Evolutionary conservation across 2,329 filamentous ascomycete species (phyloP), one percentile per base, ranked within the genome.

Genomic region (Microcyclospora pomicola): DNA sequence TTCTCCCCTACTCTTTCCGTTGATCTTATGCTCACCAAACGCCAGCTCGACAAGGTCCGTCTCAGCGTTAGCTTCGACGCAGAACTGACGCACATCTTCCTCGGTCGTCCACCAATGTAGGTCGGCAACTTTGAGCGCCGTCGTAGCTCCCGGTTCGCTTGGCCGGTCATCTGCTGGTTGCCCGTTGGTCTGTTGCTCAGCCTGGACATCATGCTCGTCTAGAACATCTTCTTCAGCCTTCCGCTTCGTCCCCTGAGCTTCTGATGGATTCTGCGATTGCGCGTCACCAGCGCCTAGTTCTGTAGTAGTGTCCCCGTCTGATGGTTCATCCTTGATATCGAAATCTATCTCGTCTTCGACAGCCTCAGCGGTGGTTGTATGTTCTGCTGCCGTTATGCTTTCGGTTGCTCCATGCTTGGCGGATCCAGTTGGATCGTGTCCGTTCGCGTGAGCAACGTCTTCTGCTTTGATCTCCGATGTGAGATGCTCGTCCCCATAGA

Each of bases 21-120:
- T 98, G 34, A 96, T 87, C 59, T 98, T 98, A 63, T 96, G 91
- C 59, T 98, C 91, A 53, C 85, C 95, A 59, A 96, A 98, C 0
- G 87, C 94, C 36, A 98, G 76, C 43, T 96, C 91, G 52, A 83
- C 86, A 13, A 96, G 65, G 53, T 94, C 84, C 33, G 79, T 72
- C 59, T 96, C 91, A 49, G 77, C 83, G 2, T 73, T 74, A n/a
- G 81, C 83, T 15, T 82, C 71, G 5, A 46, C 44, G 40, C 48
- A 51, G 83, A 86, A 95, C 36, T 81, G 82, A 37, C 91, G 81
- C 40, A 98, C 75, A 50, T 96, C 86, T 54, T 98, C 91, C 56
- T 98, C 91, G 2, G 82, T 93, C 24, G 79, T 87, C 88, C 88
- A 96, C 91, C 91, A 98, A 59, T 83, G 82, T 9, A 98, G 68